Conservation (phyloP, 257 asterid species). For the Plantago elongata region DNA sequence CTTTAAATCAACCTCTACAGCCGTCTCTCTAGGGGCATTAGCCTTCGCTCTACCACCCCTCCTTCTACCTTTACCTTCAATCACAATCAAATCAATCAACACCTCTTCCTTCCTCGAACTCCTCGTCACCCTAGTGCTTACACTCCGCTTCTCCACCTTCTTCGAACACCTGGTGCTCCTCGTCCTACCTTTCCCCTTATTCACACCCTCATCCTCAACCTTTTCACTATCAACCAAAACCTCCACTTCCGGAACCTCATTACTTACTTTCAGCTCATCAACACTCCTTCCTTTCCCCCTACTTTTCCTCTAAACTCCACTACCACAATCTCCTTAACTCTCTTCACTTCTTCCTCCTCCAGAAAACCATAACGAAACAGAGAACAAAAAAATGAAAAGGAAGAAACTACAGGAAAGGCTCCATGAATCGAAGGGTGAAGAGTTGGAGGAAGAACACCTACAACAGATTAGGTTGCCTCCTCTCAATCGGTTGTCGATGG, state of each 20-base stretch:
- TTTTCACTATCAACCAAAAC: slow-evolving; percentile 9
- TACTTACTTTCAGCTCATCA: neutral
- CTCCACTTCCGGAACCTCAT: neutral
- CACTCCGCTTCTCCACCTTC: slow-evolving; percentile 17
- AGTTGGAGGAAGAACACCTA: no score
- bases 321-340: neutral
- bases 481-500: no score
- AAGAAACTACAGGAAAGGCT: no score
- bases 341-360: no score
- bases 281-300: slow-evolving; percentile 19
- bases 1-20: slow-evolving; percentile 16
- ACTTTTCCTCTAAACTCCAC: slow-evolving; percentile 12
- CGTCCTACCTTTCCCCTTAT: slow-evolving; percentile 20
- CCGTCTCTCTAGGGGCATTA: slow-evolving; percentile 12
- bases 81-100: slow-evolving; percentile 16
- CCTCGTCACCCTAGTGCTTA: slow-evolving; percentile 35
- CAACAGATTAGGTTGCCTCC: no score
- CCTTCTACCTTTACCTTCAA: slow-evolving; percentile 26
- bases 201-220: slow-evolving; percentile 21
- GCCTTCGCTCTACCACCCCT: slow-evolving; percentile 35
- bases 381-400: no score
- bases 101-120: slow-evolving; percentile 29
- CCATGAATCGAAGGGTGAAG: no score
- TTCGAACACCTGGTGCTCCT: slow-evolving; percentile 26
- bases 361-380: no score